phyloP scores from a whole-genome alignment of 495 filamentous ascomycete genomes.

The Annulohypoxylon moriforme region DNA sequence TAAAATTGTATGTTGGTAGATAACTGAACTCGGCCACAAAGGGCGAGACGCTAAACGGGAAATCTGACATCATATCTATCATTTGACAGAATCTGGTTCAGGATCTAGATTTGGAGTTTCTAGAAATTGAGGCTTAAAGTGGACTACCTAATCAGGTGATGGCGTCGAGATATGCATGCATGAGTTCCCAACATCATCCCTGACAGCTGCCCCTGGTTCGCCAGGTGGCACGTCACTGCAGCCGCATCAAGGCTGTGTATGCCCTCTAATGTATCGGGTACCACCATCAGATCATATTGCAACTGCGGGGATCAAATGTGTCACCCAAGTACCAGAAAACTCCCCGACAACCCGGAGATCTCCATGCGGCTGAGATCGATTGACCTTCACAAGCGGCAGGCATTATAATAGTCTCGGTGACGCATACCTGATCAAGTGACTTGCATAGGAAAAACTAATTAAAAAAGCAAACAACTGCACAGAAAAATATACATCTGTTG shows the following conservation, averaged over 20 bases:
- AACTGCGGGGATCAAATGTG: not conserved
- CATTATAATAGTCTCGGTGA: not conserved
- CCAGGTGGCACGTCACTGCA: no score
- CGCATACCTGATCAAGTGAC: not conserved
- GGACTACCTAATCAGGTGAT: not conserved
- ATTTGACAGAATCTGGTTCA: not conserved
- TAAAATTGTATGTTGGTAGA: not conserved
- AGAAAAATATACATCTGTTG: not conserved
- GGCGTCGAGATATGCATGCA: no score
- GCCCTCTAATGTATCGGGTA: not conserved
- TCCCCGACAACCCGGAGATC: not conserved
- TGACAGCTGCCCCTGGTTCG: no score
- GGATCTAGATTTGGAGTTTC: not conserved
- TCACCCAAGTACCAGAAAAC: no score
- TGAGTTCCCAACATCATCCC: no score
- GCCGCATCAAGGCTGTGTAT: not conserved
- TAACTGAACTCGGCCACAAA: slow-evolving; percentile 12
- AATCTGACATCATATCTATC: not conserved
- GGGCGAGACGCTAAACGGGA: slow-evolving; percentile 16
- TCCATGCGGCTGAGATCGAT: not conserved
- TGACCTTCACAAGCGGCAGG: not conserved
- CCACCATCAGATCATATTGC: not conserved
- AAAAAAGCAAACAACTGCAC: not conserved
- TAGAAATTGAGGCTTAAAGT: not conserved
- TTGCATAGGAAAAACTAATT: not conserved